phyloP scores from a whole-genome alignment of 257 asterid genomes.

The Nemophila menziesii region DNA sequence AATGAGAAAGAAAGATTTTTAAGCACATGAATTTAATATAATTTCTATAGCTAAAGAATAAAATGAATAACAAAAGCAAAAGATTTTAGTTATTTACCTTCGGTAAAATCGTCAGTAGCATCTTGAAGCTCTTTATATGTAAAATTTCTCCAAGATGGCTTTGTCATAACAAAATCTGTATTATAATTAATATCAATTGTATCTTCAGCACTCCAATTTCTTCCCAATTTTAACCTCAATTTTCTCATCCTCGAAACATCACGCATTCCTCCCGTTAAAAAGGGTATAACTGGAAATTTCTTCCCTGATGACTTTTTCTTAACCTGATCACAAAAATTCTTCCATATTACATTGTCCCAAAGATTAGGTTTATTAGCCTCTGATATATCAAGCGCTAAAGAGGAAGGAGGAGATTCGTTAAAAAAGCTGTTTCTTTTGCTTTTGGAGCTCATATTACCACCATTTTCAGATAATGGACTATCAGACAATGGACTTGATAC shows the following conservation, averaged over 20 bases:
- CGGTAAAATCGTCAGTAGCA: slow-evolving; percentile 55
- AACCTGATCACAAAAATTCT: slow-evolving; percentile 40
- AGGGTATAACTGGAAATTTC: slow-evolving; percentile 23
- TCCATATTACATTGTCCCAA: slow-evolving; percentile 38
- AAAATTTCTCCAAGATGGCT: slow-evolving; percentile 85
- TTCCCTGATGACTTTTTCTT: slow-evolving; percentile 37
- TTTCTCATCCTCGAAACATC: slow-evolving; percentile 27
- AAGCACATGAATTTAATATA: no score
- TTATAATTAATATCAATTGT: slow-evolving; percentile 35
- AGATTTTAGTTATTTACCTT: slow-evolving; percentile 25
- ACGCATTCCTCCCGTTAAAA: slow-evolving; percentile 25
- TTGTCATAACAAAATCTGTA: slow-evolving; percentile 38
- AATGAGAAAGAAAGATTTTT: no score
- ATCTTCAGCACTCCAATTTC: slow-evolving; percentile 49
- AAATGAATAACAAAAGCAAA: not conserved
- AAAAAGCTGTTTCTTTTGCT: slow-evolving; percentile 19
- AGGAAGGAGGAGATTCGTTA: no score
- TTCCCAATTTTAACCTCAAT: slow-evolving; percentile 30
- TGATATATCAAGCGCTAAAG: slow-evolving; percentile 12
- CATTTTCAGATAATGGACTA: not conserved
- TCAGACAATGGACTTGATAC: slow-evolving; percentile 38
- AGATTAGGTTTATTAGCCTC: not conserved
- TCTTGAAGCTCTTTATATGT: slow-evolving; percentile 32
- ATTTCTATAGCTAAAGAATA: not conserved
- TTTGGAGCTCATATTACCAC: slow-evolving; percentile 20